Evolutionary conservation across 257 asterid genomes (phyloP).

Genomic region (Prunella vulgaris): DNA sequence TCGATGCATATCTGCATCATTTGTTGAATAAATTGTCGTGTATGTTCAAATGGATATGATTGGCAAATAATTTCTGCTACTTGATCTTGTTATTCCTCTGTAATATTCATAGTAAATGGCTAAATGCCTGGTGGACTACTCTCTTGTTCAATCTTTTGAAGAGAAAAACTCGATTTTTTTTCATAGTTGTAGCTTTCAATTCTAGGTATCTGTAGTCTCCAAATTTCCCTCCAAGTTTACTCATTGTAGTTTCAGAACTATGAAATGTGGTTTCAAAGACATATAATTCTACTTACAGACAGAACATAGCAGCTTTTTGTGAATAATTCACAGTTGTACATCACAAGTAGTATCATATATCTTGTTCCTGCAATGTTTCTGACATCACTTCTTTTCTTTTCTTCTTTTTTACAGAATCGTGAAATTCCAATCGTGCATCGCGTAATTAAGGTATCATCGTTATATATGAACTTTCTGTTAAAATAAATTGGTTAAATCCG

Average conservation of each 20-base stretch:
- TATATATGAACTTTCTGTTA: too few species aligned
- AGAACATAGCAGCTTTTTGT: not conserved
- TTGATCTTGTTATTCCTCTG: not conserved
- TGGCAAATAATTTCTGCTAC: not conserved
- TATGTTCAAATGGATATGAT: not conserved
- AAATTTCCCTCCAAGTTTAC: too few species aligned
- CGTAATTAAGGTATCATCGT: slow-evolving; percentile 51
- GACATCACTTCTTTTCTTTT: not conserved
- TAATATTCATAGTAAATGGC: not conserved
- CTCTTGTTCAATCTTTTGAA: too few species aligned
- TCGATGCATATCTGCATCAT: not conserved
- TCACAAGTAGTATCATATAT: not conserved
- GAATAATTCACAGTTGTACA: not conserved
- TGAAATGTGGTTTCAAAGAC: not conserved
- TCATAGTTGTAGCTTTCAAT: not conserved
- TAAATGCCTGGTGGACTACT: not conserved
- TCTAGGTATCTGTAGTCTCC: not conserved
- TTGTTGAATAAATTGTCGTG: not conserved
- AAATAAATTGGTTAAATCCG: not conserved
- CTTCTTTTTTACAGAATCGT: slow-evolving; percentile 37
- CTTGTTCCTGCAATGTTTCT: not conserved
- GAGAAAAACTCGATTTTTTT: not conserved
- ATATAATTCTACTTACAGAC: not conserved
- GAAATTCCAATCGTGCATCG: slow-evolving; percentile 82
- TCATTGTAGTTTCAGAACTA: not conserved